Conservation (phyloP, 208 protist genomes). For the Blastocrithidia nonstop region DNA sequence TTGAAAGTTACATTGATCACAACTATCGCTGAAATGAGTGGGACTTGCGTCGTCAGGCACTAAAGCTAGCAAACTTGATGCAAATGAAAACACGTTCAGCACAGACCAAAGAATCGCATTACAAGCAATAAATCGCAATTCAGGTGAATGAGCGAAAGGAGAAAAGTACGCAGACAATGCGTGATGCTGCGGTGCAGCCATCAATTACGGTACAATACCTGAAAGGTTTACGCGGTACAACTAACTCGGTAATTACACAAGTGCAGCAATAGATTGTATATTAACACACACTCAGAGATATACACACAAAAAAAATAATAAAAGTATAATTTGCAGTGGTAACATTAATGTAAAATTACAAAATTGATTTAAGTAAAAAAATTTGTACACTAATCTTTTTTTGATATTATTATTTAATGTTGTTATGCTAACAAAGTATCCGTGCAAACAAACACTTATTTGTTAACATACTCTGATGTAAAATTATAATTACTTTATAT, state of each 20-base stretch:
- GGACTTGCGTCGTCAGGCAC: slow-evolving; percentile 78
- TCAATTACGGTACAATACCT: slow-evolving; percentile 73
- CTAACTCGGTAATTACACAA: slow-evolving; percentile 57
- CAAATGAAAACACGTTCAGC: slow-evolving; percentile 74
- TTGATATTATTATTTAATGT: too few species aligned
- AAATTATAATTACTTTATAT: too few species aligned
- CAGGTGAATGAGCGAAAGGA: slow-evolving; percentile 57
- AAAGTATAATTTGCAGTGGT: neutral
- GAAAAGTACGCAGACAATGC: slow-evolving; percentile 60
- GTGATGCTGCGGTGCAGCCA: slow-evolving; percentile 70
- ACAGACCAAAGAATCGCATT: slow-evolving; percentile 78
- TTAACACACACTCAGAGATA: slow-evolving; percentile 13
- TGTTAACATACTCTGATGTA: too few species aligned
- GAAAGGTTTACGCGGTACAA: slow-evolving; percentile 74
- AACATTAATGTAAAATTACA: neutral
- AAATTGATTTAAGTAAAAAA: slow-evolving; percentile 5
- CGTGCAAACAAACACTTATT: too few species aligned
- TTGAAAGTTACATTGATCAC: slow-evolving; percentile 71
- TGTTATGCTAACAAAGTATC: too few species aligned
- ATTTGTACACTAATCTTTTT: too few species aligned
- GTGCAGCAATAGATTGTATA: slow-evolving; percentile 67
- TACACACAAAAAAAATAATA: neutral
- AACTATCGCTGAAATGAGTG: slow-evolving; percentile 90
- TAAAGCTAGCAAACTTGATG: slow-evolving; percentile 83
- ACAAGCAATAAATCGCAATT: slow-evolving; percentile 59